These are phyloP conservation scores for Saprolegnia diclina DNA, from an alignment of 352 stramenopile species.

Conservation along the genomic window DNA sequence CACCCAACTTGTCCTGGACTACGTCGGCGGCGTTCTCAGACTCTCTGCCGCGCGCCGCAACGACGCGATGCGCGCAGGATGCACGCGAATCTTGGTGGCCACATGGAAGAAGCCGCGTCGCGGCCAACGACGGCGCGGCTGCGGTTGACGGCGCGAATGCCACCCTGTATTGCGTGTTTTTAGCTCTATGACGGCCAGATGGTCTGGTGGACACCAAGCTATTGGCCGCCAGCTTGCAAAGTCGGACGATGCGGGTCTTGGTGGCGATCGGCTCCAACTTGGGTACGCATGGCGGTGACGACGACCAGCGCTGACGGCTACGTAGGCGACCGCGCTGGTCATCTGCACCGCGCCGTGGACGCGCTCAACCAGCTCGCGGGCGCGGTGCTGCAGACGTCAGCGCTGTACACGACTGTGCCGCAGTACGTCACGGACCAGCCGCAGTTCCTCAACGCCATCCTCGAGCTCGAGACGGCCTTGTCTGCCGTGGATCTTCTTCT, in stretches of 20 bases:
- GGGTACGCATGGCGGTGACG: slow-evolving; percentile 32
- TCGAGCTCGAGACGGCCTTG: slow-evolving; percentile 81
- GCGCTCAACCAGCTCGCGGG: slow-evolving; percentile 47
- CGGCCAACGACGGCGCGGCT: no score
- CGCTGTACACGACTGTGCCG: slow-evolving; percentile 88
- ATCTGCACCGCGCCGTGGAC: slow-evolving; percentile 56
- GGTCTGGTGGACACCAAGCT: no score
- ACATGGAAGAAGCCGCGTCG: no score
- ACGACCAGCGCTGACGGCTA: neutral
- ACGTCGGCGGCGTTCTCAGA: no score
- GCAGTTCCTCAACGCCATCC: slow-evolving; percentile 92
- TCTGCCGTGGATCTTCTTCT: slow-evolving; percentile 65
- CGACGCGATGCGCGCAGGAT: no score
- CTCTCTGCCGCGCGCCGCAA: no score
- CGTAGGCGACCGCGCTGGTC: slow-evolving; percentile 60
- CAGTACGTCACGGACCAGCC: slow-evolving; percentile 95
- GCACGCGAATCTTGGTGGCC: no score
- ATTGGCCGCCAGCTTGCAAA: no score
- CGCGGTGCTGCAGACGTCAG: slow-evolving; percentile 73
- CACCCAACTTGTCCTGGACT: no score
- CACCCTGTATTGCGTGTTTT: no score
- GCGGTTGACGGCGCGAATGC: no score
- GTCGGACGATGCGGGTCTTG: slow-evolving; percentile 34
- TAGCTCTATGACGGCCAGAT: no score
- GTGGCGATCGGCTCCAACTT: slow-evolving; percentile 72